Percentiles rank a stretch among this genome's conserved stretches.
phyloP scores from a whole-genome alignment of 495 filamentous ascomycete species.

The Penicillium flavigenum region DNA sequence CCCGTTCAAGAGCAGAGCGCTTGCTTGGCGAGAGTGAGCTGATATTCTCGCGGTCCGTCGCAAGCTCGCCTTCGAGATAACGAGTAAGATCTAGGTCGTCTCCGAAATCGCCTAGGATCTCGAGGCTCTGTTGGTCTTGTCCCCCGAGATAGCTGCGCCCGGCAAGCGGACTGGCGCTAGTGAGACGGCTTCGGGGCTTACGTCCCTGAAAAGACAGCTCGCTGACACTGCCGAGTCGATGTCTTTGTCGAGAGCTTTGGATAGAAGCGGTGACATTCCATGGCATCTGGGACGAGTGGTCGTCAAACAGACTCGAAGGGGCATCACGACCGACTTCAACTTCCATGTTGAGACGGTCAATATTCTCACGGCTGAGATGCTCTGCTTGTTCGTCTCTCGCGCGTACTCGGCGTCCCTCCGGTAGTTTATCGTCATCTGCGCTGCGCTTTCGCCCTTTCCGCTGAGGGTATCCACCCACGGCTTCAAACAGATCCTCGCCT shows the following conservation, averaged over 20 bases:
- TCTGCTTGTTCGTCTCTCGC: constrained; percentile 37
- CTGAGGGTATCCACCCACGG: constrained; percentile 36
- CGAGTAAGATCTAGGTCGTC: constrained; percentile 43
- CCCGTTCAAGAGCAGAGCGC: constrained; percentile 41
- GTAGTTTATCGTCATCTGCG: constrained; percentile 32
- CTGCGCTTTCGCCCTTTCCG: constrained; percentile 42
- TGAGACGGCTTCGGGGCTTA: constrained; percentile 40
- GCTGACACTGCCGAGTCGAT: constrained; percentile 52
- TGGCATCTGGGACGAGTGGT: constrained; percentile 61
- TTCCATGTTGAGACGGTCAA: constrained; percentile 29
- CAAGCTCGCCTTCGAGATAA: constrained; percentile 37
- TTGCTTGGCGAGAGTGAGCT: constrained; percentile 41
- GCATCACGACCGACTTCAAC: constrained; percentile 64
- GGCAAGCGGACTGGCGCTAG: constrained; percentile 60
- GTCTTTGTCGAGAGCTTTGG: constrained; percentile 53
- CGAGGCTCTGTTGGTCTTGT: constrained; percentile 34
- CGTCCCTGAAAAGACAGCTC: constrained; percentile 55
- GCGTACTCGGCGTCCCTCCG: constrained; percentile 46
- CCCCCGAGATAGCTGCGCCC: constrained; percentile 49
- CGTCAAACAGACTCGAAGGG: constrained; percentile 54
- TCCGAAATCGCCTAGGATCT: constrained; percentile 32
- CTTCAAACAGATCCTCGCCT: constrained; percentile 51
- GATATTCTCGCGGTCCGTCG: constrained; percentile 42
- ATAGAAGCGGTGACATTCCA: constrained; percentile 68
- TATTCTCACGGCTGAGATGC: constrained; percentile 33